Percentiles rank a stretch among this genome's conserved stretches.
phyloP scores from a whole-genome alignment of 2,329 filamentous ascomycete genomes.

The Rhynchosporium secalis region DNA sequence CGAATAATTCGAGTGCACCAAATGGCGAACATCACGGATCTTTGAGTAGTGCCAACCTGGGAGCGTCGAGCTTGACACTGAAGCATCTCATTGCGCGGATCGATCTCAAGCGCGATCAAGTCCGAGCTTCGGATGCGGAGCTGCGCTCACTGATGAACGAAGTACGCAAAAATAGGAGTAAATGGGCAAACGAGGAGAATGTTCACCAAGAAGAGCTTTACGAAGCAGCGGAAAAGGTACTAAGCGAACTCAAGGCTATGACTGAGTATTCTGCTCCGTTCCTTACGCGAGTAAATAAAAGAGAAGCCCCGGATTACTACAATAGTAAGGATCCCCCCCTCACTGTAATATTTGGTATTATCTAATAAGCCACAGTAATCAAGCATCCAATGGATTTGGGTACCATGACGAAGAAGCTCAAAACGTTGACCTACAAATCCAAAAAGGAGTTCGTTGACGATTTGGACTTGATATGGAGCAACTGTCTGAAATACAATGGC shows the following conservation, averaged over 20 bases:
- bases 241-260: constrained; percentile 95
- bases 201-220: constrained; percentile 98
- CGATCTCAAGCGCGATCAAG: constrained; percentile 86
- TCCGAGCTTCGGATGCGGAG: constrained; percentile 90
- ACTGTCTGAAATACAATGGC: constrained; percentile 94
- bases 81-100: constrained; percentile 97
- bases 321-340: constrained; percentile 60
- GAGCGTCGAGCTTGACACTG: constrained; percentile 90
- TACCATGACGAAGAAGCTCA: constrained; percentile 97
- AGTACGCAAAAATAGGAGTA: constrained; percentile 95
- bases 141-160: constrained; percentile 92
- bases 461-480: constrained; percentile 93
- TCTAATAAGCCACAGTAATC: constrained; percentile 67
- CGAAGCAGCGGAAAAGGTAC: constrained; percentile 92
- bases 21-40: constrained; percentile 75
- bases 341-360: background rate
- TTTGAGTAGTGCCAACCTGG: constrained; percentile 89
- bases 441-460: constrained; percentile 95
- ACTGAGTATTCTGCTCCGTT: constrained; percentile 98
- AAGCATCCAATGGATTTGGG: constrained; percentile 98
- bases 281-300: constrained; percentile 89
- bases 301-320: constrained; percentile 95
- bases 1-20: constrained; percentile 50
- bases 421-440: constrained; percentile 74
- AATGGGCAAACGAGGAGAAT: constrained; percentile 98